A percentile compares a stretch with the other conserved stretches of the same genome.
Conservation (phyloP, 306 rosid genomes). For the Amphicarpaea edgeworthii region DNA sequence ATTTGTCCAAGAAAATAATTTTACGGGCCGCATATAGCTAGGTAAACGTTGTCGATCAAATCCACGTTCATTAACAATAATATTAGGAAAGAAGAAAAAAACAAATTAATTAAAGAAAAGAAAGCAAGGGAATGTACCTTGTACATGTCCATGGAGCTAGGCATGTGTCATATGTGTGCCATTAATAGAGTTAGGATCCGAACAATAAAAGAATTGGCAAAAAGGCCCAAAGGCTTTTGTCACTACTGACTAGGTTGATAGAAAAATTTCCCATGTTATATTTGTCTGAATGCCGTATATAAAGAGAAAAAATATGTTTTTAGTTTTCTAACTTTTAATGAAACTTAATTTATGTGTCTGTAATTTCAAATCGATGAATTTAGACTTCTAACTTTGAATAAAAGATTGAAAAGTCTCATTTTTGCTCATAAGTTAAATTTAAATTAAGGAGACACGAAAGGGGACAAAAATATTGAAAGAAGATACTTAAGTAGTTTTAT, state of each 20-base stretch:
- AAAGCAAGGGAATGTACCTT: background rate
- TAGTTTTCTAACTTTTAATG: too few relatives aligned
- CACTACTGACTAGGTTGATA: background rate
- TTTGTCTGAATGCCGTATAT: background rate
- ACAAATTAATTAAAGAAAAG: background rate
- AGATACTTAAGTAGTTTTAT: background rate
- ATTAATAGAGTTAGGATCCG: slow-evolving; percentile 1
- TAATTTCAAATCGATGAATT: too few relatives aligned
- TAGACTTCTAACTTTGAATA: too few relatives aligned
- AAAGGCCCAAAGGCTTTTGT: background rate
- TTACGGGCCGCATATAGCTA: background rate
- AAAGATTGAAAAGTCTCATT: too few relatives aligned
- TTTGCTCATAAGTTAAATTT: background rate
- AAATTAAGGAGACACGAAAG: background rate
- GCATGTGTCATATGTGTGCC: slow-evolving; percentile 31
- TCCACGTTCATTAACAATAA: background rate
- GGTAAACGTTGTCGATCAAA: background rate
- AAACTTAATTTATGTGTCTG: too few relatives aligned
- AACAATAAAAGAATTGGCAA: background rate
- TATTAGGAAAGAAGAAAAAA: background rate
- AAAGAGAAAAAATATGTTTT: too few relatives aligned
- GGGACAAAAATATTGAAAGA: background rate
- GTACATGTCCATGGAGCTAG: slow-evolving; percentile 4
- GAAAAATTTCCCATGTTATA: slow-evolving; percentile 33
- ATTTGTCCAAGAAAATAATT: background rate